phyloP scores from a whole-genome alignment of 1,284 basidiomycete species.

The Tilletiopsis washingtonensis region DNA sequence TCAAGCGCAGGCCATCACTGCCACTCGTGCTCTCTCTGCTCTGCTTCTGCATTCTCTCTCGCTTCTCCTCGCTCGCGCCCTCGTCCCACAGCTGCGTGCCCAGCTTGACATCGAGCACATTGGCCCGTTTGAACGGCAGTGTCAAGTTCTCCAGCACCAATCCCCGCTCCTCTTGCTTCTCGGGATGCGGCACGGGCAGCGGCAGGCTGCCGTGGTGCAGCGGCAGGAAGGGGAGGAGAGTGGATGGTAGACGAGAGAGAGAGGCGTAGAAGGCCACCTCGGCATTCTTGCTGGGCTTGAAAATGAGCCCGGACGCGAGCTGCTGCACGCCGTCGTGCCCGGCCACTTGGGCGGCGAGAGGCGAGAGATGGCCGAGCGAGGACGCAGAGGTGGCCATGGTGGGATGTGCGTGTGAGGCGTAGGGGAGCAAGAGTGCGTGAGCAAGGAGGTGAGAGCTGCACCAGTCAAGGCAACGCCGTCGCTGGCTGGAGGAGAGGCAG shows the following conservation, averaged over 20 bases:
- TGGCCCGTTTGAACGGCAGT: constrained; percentile 66
- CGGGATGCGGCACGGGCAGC: constrained; percentile 28
- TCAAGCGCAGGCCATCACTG: constrained; percentile 70
- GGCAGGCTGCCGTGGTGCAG: constrained; percentile 8
- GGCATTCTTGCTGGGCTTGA: constrained; percentile 67
- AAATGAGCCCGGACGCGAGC: constrained; percentile 68
- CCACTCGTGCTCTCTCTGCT: constrained; percentile 65
- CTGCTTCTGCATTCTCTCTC: constrained; percentile 64
- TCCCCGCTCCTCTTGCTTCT: constrained; percentile 50
- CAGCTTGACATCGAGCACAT: constrained; percentile 83
- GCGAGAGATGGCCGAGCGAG: too few relatives aligned
- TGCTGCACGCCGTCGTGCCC: constrained; percentile 68
- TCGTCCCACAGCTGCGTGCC: constrained; percentile 73
- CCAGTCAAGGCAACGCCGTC: too few relatives aligned
- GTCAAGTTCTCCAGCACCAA: constrained; percentile 68
- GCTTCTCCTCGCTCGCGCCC: constrained; percentile 65
- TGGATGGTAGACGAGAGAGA: constrained; percentile 6
- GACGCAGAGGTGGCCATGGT: too few relatives aligned
- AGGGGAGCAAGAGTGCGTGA: too few relatives aligned
- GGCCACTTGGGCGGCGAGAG: constrained; percentile 63
- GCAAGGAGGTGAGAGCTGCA: too few relatives aligned
- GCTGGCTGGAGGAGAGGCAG: too few relatives aligned
- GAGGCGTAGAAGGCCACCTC: constrained; percentile 75
- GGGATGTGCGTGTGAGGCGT: too few relatives aligned
- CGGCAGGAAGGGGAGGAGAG: background rate